Percentiles rank a stretch among this genome's conserved stretches.
Conservation (phyloP, 768 basidiomycete genomes). For the Boletus speciosus region DNA sequence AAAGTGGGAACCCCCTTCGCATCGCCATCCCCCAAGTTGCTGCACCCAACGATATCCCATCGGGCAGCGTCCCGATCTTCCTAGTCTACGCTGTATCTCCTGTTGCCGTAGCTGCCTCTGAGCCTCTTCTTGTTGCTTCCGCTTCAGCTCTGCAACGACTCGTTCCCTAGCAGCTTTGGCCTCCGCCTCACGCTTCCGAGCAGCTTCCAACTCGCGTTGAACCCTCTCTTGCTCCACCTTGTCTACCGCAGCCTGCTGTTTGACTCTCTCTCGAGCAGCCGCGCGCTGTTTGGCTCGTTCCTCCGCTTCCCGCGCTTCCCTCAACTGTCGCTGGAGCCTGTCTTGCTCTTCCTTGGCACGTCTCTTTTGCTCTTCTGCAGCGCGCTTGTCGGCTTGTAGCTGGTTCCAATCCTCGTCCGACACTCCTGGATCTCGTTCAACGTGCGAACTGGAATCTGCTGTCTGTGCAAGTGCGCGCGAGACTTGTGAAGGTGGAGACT, state of each 20-base stretch:
- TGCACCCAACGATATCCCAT: conserved; percentile 46
- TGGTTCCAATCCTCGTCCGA: conserved; percentile 49
- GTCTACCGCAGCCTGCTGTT: conserved; percentile 18
- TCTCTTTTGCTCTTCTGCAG: conserved; percentile 18
- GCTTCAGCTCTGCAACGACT: conserved; percentile 26
- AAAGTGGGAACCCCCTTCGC: conserved; percentile 45
- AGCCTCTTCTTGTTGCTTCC: conserved; percentile 37
- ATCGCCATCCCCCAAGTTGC: conserved; percentile 41
- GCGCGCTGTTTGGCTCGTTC: conserved; percentile 19
- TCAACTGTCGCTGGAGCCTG: conserved; percentile 17
- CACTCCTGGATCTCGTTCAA: conserved; percentile 48
- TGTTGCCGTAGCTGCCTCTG: conserved; percentile 18
- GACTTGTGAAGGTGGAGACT: conserved; percentile 1
- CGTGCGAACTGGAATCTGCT: background rate
- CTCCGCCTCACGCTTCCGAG: conserved; percentile 19
- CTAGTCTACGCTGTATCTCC: conserved; percentile 39
- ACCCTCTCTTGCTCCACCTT: conserved; percentile 19
- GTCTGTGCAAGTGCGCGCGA: background rate
- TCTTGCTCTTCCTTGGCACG: conserved; percentile 17
- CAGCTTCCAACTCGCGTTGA: conserved; percentile 26
- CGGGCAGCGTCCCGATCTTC: conserved; percentile 48
- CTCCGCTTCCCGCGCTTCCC: conserved; percentile 15
- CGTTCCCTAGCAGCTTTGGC: conserved; percentile 23
- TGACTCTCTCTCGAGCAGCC: conserved; percentile 18
- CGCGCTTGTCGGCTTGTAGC: conserved; percentile 39